Evolutionary conservation across 345 rosid species (phyloP).

Genomic region (Linum lewisii): DNA sequence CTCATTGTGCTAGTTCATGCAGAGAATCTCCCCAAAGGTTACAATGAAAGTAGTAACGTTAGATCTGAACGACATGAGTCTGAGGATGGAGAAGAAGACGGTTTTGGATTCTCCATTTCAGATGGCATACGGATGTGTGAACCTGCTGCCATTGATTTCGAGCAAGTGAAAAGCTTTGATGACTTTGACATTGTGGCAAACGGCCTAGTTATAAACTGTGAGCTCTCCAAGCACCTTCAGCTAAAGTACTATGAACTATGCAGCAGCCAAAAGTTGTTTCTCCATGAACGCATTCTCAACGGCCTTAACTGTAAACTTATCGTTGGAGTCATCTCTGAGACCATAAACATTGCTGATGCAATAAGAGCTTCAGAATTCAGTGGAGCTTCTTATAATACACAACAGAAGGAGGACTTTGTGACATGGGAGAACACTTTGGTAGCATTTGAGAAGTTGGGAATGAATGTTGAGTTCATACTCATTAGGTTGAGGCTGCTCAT

Average conservation of each 20-base stretch:
- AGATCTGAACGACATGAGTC: background rate
- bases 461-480: conserved; percentile 1
- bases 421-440: no score
- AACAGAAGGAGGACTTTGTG: no score
- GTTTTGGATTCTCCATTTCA: background rate
- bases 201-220: background rate
- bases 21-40: no score
- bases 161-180: no score
- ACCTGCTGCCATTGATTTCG: background rate
- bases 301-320: background rate
- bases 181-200: no score
- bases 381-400: no score
- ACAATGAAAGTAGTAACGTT: background rate
- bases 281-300: background rate
- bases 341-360: background rate
- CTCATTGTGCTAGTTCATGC: no score
- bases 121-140: background rate
- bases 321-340: background rate
- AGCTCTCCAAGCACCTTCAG: background rate
- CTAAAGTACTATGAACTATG: background rate
- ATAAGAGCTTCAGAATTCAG: no score
- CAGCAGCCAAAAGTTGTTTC: background rate
- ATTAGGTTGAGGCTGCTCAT: background rate
- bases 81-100: background rate
- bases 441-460: background rate